Percentiles rank a stretch among this genome's conserved stretches.
Conservation (phyloP, 2,329 filamentous ascomycete genomes). For the Chrysoporthe cubensis region DNA sequence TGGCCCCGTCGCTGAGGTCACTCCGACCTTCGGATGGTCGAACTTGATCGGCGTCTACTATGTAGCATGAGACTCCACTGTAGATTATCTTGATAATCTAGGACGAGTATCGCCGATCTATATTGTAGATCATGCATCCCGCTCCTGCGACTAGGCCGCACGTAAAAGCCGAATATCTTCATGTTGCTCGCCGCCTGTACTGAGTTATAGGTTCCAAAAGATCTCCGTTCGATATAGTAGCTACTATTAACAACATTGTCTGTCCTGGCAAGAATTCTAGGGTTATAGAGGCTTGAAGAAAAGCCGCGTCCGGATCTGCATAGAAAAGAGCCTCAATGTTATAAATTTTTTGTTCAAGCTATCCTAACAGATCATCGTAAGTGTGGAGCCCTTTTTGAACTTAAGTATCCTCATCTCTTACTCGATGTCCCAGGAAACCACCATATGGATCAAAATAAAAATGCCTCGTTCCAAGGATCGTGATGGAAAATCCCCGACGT, state of each 20-base stretch:
- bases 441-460: background rate
- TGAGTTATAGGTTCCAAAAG: no score
- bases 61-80: background rate
- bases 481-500: background rate
- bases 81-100: conserved; percentile 5
- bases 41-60: background rate
- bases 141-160: background rate
- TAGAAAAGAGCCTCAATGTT: background rate
- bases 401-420: background rate
- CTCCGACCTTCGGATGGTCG: background rate
- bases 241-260: background rate
- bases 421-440: background rate
- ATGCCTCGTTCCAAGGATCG: background rate
- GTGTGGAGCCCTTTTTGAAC: background rate
- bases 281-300: background rate
- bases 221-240: no score
- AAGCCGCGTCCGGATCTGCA: background rate
- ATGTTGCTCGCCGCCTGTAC: background rate
- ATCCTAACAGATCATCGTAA: background rate
- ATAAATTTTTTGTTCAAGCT: background rate
- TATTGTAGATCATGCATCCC: background rate
- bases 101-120: background rate
- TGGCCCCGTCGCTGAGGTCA: background rate
- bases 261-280: background rate
- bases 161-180: background rate